Conservation (phyloP, 140 eudicot genomes). For the Flaveria floridana region DNA sequence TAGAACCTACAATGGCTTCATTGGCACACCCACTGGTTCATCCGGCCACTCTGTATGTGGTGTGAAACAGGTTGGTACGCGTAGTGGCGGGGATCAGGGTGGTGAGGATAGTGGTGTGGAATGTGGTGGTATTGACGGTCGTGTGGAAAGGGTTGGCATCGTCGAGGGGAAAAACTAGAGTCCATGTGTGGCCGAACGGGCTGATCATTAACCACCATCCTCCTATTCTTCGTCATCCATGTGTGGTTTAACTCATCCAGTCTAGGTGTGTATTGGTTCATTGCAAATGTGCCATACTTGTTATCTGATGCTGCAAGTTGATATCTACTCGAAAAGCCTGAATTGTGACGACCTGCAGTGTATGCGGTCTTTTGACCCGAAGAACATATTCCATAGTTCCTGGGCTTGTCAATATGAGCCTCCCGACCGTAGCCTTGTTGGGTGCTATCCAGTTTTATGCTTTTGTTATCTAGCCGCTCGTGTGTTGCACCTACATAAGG, state of each 20-base stretch:
- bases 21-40: constrained; percentile 5
- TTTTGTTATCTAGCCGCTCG: neutral
- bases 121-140: neutral
- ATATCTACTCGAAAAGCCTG: neutral
- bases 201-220: neutral
- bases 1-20: neutral
- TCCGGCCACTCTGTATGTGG: neutral
- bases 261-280: constrained; percentile 3
- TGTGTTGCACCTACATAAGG: neutral
- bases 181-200: neutral
- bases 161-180: constrained; percentile 17
- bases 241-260: constrained; percentile 17
- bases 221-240: constrained; percentile 2
- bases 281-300: neutral
- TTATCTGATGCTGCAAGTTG: neutral
- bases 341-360: neutral
- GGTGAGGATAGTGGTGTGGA: neutral
- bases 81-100: neutral
- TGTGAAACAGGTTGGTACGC: neutral
- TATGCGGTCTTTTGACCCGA: neutral
- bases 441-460: neutral
- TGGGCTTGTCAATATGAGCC: neutral
- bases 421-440: neutral
- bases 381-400: neutral
- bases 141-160: neutral